These are phyloP conservation scores for Dichomitus squalens DNA, from an alignment of 1,284 basidiomycete species.

Conservation along the genomic window DNA sequence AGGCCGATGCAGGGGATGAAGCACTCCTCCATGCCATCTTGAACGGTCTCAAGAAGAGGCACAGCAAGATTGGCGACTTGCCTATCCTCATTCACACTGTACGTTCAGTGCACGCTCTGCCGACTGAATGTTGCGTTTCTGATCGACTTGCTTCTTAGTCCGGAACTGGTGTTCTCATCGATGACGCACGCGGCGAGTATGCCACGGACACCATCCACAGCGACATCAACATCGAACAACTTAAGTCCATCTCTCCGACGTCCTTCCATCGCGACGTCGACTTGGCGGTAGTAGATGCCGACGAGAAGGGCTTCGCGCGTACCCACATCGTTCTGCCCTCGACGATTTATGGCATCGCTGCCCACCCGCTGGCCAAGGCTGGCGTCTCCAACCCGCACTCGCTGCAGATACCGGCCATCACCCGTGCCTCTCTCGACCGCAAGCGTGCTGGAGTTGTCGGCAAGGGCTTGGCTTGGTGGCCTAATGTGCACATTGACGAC, in stretches of 20 bases:
- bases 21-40: conserved; percentile 45
- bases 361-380: conserved; percentile 37
- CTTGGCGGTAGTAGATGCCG: conserved; percentile 35
- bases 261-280: conserved; percentile 39
- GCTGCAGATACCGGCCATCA: conserved; percentile 39
- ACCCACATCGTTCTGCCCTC: conserved; percentile 43
- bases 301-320: conserved; percentile 39
- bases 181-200: conserved; percentile 36
- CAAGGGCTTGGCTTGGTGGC: conserved; percentile 33
- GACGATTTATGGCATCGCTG: conserved; percentile 42
- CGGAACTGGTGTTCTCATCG: conserved; percentile 40
- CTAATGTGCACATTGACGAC: conserved; percentile 35
- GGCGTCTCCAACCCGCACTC: conserved; percentile 41
- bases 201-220: conserved; percentile 36
- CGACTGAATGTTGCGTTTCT: too few species aligned
- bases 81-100: conserved; percentile 57
- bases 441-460: conserved; percentile 38
- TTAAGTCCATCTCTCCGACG: conserved; percentile 36
- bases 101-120: conserved; percentile 23
- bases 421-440: conserved; percentile 33
- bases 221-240: conserved; percentile 37
- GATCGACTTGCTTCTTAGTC: conserved; percentile 39
- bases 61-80: conserved; percentile 41
- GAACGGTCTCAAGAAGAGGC: conserved; percentile 44
- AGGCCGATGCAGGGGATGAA: conserved; percentile 47